A percentile compares a stretch with the other conserved stretches of the same genome.
Conservation (phyloP, 2,329 filamentous ascomycete genomes). For the Neofusicoccum sp. region DNA sequence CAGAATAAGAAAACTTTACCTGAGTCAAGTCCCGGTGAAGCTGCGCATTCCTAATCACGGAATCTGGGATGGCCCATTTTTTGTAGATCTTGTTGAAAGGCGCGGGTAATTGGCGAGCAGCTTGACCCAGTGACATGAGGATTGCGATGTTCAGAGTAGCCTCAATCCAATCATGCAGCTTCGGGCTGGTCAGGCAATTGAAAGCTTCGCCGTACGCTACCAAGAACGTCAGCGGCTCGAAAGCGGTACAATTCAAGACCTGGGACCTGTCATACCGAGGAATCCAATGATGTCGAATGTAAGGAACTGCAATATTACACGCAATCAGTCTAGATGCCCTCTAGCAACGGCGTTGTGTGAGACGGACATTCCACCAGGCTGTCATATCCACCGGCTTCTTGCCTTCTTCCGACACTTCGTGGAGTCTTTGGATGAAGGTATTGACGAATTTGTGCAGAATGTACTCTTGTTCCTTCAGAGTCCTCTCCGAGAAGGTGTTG, state of each 20-base stretch:
- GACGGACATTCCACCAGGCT: neutral
- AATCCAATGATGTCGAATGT: neutral
- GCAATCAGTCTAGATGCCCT: neutral
- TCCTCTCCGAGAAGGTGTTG: constrained; percentile 41
- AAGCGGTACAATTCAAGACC: neutral
- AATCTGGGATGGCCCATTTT: neutral
- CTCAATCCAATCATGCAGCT: neutral
- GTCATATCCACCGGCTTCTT: neutral
- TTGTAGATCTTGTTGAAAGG: neutral
- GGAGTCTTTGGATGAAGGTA: neutral
- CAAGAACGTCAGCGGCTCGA: neutral
- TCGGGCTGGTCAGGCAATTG: neutral
- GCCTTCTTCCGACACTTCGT: neutral
- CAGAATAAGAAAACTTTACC: neutral
- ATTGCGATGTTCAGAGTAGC: neutral
- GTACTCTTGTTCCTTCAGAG: constrained; percentile 38
- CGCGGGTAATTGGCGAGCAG: neutral
- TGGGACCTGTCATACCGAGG: neutral
- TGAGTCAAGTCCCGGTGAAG: neutral
- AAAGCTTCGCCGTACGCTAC: neutral
- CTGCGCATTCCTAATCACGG: neutral
- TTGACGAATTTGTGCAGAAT: neutral
- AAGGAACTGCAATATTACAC: neutral
- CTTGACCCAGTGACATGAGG: neutral
- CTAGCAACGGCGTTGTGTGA: neutral